Conservation (phyloP, 352 stramenopile species). For the Phytophthora megakarya region DNA sequence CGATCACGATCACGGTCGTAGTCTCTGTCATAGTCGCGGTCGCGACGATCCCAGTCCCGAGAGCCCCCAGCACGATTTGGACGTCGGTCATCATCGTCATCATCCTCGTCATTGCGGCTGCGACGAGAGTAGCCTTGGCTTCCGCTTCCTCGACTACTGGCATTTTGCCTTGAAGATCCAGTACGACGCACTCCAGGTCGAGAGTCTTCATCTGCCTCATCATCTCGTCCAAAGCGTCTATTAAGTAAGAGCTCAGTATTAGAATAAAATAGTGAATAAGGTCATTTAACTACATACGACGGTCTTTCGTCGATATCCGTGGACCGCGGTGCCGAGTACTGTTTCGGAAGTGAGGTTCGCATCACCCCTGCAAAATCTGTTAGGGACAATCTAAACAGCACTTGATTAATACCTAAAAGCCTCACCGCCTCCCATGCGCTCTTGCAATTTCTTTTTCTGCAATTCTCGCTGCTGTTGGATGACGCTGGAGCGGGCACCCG, state of each 20-base stretch:
- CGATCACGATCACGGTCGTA: conserved; percentile 35
- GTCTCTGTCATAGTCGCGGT: conserved; percentile 38
- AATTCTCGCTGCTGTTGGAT: conserved; percentile 87
- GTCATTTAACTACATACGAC: conserved; percentile 55
- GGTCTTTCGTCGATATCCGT: conserved; percentile 82
- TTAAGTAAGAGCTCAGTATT: neutral
- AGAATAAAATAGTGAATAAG: neutral
- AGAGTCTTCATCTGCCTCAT: conserved; percentile 62
- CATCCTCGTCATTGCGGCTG: conserved; percentile 49
- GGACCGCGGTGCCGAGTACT: conserved; percentile 76
- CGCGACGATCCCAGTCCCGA: conserved; percentile 41
- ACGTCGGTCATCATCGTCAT: conserved; percentile 47
- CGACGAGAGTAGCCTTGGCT: conserved; percentile 36
- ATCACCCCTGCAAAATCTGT: conserved; percentile 60
- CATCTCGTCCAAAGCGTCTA: conserved; percentile 77
- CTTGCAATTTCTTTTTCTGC: conserved; percentile 89
- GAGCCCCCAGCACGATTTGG: conserved; percentile 34
- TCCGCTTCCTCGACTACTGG: conserved; percentile 16
- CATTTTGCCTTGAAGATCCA: conserved; percentile 26
- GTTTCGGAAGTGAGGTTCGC: conserved; percentile 69
- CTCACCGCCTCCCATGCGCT: conserved; percentile 78
- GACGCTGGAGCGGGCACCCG: conserved; percentile 69
- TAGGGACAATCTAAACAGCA: neutral
- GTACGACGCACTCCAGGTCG: conserved; percentile 31
- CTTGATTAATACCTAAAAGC: neutral